phyloP scores from a whole-genome alignment of 2,329 filamentous ascomycete genomes.

The Beauveria brongniartii region DNA sequence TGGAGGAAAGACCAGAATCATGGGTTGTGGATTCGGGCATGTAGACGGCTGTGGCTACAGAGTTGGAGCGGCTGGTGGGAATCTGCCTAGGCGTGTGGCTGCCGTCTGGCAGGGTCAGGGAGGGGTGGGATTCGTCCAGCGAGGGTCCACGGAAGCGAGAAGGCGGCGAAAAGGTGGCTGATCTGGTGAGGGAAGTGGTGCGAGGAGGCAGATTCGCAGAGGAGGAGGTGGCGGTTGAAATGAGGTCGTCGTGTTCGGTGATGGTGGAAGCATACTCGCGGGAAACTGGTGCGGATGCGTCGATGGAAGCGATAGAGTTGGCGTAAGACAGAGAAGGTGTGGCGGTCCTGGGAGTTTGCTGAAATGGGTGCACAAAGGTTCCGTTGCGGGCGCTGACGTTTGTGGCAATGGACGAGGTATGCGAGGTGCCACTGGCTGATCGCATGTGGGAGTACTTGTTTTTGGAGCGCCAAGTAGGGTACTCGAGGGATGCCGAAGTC shows the following conservation, averaged over 20 bases:
- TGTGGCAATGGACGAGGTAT: constrained; percentile 47
- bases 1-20: constrained; percentile 28
- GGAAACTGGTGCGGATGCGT: constrained; percentile 26
- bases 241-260: constrained; percentile 42
- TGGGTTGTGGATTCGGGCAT: not conserved
- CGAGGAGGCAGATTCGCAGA: constrained; percentile 12
- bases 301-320: constrained; percentile 46
- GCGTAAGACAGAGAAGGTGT: constrained; percentile 53
- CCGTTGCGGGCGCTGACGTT: constrained; percentile 40
- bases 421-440: constrained; percentile 50
- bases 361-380: constrained; percentile 55
- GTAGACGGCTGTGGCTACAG: constrained; percentile 14
- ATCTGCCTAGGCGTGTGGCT: constrained; percentile 21
- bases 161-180: not conserved
- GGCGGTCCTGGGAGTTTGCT: constrained; percentile 53
- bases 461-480: constrained; percentile 20
- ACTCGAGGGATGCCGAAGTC: constrained; percentile 26
- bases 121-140: constrained; percentile 22
- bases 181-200: constrained; percentile 9
- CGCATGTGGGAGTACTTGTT: constrained; percentile 47
- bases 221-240: constrained; percentile 14
- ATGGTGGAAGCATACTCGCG: constrained; percentile 50
- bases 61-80: constrained; percentile 21
- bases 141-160: constrained; percentile 12
- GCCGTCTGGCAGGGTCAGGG: constrained; percentile 27